Conservation (phyloP, 257 asterid species). For the Solanum medicagineum region DNA sequence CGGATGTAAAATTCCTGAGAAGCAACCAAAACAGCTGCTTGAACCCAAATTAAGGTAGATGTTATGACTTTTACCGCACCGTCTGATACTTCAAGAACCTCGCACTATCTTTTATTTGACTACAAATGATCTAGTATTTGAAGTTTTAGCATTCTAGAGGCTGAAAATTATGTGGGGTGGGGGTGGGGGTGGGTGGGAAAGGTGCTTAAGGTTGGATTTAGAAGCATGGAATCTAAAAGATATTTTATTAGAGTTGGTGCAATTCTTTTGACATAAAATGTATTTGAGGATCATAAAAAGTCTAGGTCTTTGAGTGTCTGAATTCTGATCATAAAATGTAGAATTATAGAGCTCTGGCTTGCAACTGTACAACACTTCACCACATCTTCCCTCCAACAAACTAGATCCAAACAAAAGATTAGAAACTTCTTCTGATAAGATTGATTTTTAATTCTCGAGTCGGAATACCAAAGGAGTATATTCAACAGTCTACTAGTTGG, state of each 20-base stretch:
- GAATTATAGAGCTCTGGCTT: neutral
- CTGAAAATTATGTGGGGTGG: neutral
- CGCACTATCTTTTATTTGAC: neutral
- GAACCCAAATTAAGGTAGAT: constrained; percentile 66
- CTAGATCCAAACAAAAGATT: neutral
- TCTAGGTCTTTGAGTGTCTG: neutral
- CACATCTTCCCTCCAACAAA: neutral
- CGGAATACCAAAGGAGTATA: neutral
- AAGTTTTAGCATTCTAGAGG: neutral
- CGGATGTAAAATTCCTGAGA: constrained; percentile 31
- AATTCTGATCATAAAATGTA: neutral
- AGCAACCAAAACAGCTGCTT: constrained; percentile 19
- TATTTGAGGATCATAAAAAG: neutral
- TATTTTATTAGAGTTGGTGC: neutral
- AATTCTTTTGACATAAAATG: neutral
- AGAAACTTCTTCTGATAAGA: neutral
- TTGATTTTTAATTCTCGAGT: neutral
- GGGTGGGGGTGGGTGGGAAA: neutral
- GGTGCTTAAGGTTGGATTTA: neutral
- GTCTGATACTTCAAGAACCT: neutral
- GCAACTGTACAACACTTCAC: neutral
- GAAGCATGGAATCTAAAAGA: neutral
- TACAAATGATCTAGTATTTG: neutral
- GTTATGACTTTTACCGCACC: neutral
- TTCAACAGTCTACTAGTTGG: neutral